Evolutionary conservation across 768 basidiomycete species (phyloP).

Genomic region (Mycena sanguinolenta): DNA sequence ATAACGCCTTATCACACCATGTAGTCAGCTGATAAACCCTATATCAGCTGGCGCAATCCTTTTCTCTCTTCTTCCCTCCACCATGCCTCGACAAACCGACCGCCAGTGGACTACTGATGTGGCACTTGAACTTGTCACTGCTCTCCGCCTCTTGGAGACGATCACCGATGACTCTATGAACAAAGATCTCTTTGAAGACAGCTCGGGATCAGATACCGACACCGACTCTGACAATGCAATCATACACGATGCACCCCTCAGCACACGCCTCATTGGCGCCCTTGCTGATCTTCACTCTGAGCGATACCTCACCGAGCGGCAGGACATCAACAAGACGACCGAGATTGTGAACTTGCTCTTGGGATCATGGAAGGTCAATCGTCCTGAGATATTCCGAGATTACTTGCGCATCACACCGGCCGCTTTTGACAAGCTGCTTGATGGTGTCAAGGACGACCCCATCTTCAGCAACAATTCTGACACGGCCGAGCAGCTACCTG

Average conservation of each 20-base stretch:
- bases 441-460: too few relatives aligned
- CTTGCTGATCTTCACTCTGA: too few relatives aligned
- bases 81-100: neutral
- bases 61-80: neutral
- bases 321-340: too few relatives aligned
- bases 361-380: neutral
- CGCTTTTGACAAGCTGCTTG: too few relatives aligned
- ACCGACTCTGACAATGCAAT: too few relatives aligned
- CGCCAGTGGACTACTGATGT: neutral
- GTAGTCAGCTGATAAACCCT: neutral
- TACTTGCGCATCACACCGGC: too few relatives aligned
- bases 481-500: neutral
- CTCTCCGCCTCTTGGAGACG: constrained; percentile 1
- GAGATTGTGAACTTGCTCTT: neutral
- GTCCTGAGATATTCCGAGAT: too few relatives aligned
- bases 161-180: neutral
- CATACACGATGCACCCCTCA: too few relatives aligned
- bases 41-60: neutral
- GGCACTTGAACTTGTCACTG: neutral
- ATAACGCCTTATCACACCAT: constrained; percentile 1
- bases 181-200: neutral
- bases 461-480: too few relatives aligned
- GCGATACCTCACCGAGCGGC: too few relatives aligned
- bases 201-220: too few relatives aligned
- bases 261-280: too few relatives aligned